Evolutionary conservation across 371 early-diverging fungal genomes (phyloP).

Genomic region (Zychaea mexicana): DNA sequence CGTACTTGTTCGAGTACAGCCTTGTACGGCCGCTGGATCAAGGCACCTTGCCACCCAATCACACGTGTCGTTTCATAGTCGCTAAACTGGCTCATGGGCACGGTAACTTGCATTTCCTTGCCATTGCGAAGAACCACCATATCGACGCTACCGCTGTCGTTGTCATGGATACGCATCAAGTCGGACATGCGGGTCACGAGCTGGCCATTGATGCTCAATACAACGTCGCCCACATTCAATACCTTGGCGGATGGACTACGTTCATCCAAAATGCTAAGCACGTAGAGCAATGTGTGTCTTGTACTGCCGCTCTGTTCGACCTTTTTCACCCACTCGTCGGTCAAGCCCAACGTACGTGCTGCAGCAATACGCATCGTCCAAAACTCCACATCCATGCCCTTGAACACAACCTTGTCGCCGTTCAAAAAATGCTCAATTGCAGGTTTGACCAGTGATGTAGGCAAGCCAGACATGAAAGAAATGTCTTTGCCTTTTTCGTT

Average conservation of each 20-base stretch:
- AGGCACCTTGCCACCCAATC: conserved; percentile 85
- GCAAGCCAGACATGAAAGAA: conserved; percentile 67
- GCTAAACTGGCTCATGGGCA: conserved; percentile 59
- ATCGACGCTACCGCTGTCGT: conserved; percentile 26
- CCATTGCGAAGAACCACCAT: conserved; percentile 70
- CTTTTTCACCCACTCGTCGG: conserved; percentile 74
- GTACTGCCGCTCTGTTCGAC: conserved; percentile 68
- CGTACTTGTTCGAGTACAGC: conserved; percentile 84
- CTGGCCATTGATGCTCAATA: conserved; percentile 77
- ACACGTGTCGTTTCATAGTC: conserved; percentile 63
- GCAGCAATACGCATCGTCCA: conserved; percentile 80
- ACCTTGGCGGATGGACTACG: conserved; percentile 58
- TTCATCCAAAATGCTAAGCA: conserved; percentile 61
- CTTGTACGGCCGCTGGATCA: conserved; percentile 80
- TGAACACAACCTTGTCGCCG: conserved; percentile 45
- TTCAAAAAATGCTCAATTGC: conserved; percentile 37
- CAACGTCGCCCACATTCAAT: conserved; percentile 81
- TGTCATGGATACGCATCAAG: conserved; percentile 43
- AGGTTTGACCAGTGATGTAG: conserved; percentile 37
- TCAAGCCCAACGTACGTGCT: conserved; percentile 79
- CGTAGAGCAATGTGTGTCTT: conserved; percentile 70
- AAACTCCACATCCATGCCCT: conserved; percentile 72
- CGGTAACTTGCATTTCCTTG: conserved; percentile 40
- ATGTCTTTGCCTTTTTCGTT: conserved; percentile 66
- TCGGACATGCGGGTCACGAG: conserved; percentile 74